Evolutionary conservation across 208 protist genomes (phyloP).

Genomic region (Borovskyia barvae): DNA sequence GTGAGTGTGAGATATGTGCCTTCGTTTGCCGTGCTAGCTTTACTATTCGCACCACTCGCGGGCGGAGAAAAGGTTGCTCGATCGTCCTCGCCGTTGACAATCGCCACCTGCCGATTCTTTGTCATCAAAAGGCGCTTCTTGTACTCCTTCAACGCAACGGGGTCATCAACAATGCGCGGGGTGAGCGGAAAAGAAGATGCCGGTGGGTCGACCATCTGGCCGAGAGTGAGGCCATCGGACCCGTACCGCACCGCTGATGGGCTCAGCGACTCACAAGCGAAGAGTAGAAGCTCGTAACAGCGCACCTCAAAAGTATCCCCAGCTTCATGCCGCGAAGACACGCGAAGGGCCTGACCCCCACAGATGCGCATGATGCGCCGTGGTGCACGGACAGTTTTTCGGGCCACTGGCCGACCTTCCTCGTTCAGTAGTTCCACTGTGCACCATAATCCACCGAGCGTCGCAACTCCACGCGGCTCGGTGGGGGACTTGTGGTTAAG

Average conservation of each 20-base stretch:
- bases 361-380: constrained; percentile 80
- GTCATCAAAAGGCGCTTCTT: constrained; percentile 53
- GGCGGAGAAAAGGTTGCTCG: constrained; percentile 35
- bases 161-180: constrained; percentile 57
- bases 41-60: too few species aligned
- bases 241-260: constrained; percentile 56
- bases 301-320: constrained; percentile 42
- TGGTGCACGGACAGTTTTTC: constrained; percentile 31
- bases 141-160: constrained; percentile 55
- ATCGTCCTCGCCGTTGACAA: constrained; percentile 59
- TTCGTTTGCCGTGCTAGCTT: background rate
- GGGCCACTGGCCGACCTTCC: constrained; percentile 33
- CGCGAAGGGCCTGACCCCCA: constrained; percentile 50
- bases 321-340: constrained; percentile 20
- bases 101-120: constrained; percentile 33
- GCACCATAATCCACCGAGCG: constrained; percentile 74
- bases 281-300: constrained; percentile 77
- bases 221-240: constrained; percentile 55
- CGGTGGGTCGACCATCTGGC: constrained; percentile 57
- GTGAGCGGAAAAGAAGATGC: constrained; percentile 68
- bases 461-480: constrained; percentile 39
- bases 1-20: constrained; percentile 64
- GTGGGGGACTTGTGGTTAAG: background rate
- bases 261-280: constrained; percentile 51
- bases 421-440: constrained; percentile 53